These are phyloP conservation scores for Aspergillus nomiae DNA, from an alignment of 2,329 filamentous ascomycete species.

Conservation along the genomic window DNA sequence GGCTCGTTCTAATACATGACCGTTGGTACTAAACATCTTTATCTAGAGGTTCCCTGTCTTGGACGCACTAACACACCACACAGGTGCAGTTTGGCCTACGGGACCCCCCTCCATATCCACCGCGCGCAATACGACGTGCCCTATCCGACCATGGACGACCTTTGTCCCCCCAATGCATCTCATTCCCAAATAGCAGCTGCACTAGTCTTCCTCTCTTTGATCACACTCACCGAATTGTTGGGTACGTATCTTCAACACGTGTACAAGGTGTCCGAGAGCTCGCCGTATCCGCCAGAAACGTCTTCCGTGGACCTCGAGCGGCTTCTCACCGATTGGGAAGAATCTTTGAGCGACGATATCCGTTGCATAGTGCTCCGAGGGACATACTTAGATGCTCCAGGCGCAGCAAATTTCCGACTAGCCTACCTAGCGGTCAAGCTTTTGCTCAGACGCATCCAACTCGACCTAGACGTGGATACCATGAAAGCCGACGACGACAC, in stretches of 20 bases:
- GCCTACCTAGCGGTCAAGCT: constrained; percentile 54
- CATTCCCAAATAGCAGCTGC: constrained; percentile 28
- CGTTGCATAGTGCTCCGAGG: constrained; percentile 49
- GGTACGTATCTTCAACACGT: constrained; percentile 38
- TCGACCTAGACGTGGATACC: constrained; percentile 40
- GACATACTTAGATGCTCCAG: constrained; percentile 43
- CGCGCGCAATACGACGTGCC: constrained; percentile 53
- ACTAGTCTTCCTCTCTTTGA: constrained; percentile 49
- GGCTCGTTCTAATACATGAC: constrained; percentile 58
- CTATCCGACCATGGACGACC: constrained; percentile 40
- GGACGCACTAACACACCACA: neutral
- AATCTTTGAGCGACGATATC: constrained; percentile 41
- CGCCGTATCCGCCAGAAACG: constrained; percentile 16
- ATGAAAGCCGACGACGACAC: constrained; percentile 14
- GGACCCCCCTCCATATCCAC: constrained; percentile 54
- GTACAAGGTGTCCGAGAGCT: constrained; percentile 35
- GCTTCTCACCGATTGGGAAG: constrained; percentile 49
- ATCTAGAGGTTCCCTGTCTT: neutral
- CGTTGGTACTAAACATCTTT: constrained; percentile 47
- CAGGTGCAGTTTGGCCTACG: constrained; percentile 57
- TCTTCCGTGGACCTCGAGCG: constrained; percentile 38
- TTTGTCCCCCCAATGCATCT: constrained; percentile 24
- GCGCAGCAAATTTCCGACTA: constrained; percentile 55
- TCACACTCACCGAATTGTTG: constrained; percentile 48
- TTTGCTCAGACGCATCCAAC: constrained; percentile 50